Evolutionary conservation across 805 yeast genomes (phyloP).

Genomic region (Sungouiozyma ichnusensis): DNA sequence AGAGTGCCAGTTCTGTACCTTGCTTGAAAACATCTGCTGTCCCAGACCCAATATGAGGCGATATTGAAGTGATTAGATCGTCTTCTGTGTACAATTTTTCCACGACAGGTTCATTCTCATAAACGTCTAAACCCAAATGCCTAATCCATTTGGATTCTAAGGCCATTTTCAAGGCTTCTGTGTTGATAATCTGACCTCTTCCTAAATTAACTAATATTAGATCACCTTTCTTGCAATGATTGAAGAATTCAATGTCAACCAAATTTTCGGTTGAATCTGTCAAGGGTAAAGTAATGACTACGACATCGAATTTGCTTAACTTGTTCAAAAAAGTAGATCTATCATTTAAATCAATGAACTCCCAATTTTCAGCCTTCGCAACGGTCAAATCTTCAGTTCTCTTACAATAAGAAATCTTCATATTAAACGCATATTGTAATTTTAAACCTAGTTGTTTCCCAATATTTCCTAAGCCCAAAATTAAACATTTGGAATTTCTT

Average conservation of each 20-base stretch:
- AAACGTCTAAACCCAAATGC: conserved; percentile 54
- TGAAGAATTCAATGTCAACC: conserved; percentile 34
- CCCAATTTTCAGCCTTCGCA: conserved; percentile 22
- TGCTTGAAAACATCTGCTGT: conserved; percentile 37
- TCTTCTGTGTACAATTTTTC: conserved; percentile 18
- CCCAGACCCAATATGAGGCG: conserved; percentile 58
- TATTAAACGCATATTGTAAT: conserved; percentile 39
- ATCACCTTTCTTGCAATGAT: conserved; percentile 13
- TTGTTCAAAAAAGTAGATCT: conserved; percentile 23
- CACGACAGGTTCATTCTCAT: conserved; percentile 41
- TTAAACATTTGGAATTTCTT: conserved; percentile 39
- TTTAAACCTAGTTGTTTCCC: conserved; percentile 45
- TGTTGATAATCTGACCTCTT: conserved; percentile 46
- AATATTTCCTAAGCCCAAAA: conserved; percentile 53
- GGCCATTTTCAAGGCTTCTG: conserved; percentile 38
- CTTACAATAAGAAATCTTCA: conserved; percentile 48
- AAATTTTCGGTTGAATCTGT: conserved; percentile 41
- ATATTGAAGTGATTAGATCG: conserved; percentile 30
- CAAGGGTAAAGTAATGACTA: conserved; percentile 50
- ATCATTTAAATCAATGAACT: conserved; percentile 28
- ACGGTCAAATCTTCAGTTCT: conserved; percentile 28
- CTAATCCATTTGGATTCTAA: conserved; percentile 35
- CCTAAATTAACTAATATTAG: conserved; percentile 45
- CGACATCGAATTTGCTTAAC: conserved; percentile 36
- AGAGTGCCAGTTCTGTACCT: conserved; percentile 30